A percentile compares a stretch with the other conserved stretches of the same genome.
Conservation (phyloP, 345 rosid species). For the Eucalyptus tenuipes region DNA sequence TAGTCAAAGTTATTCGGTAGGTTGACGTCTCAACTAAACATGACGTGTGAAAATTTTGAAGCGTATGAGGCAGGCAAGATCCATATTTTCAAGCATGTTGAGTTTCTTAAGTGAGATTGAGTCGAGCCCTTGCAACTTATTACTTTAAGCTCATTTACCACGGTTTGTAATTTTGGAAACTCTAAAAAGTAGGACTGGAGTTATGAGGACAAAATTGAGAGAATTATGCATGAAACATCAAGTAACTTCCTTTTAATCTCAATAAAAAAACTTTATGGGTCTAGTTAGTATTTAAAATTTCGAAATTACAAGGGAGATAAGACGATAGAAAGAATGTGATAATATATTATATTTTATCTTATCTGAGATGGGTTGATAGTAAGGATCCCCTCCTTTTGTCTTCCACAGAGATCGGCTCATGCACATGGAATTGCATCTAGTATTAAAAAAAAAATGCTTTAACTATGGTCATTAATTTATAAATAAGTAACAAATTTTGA, state of each 20-base stretch:
- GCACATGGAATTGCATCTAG: not conserved
- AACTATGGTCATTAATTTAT: not conserved
- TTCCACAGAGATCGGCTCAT: not conserved
- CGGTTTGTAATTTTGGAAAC: not conserved
- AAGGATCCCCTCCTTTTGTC: not conserved
- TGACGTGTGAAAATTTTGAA: not conserved
- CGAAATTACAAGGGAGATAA: not conserved
- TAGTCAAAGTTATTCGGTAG: not conserved
- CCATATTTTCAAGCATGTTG: not conserved
- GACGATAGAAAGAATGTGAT: not conserved
- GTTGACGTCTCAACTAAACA: not conserved
- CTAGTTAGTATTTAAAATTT: not conserved
- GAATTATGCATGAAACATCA: not conserved
- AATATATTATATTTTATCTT: not conserved
- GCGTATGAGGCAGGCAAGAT: not conserved
- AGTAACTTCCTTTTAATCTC: too few relatives aligned
- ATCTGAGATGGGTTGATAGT: not conserved
- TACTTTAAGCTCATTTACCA: not conserved
- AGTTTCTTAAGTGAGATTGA: not conserved
- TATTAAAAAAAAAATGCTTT: not conserved
- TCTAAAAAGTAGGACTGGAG: not conserved
- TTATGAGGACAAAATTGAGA: not conserved
- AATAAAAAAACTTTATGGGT: rapidly evolving
- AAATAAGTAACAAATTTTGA: not conserved
- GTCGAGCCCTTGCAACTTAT: not conserved